Percentiles rank a stretch among this genome's conserved stretches.
These are phyloP conservation scores for Alternaria burnsii DNA, from an alignment of 2,329 filamentous ascomycete species.

Conservation along the genomic window DNA sequence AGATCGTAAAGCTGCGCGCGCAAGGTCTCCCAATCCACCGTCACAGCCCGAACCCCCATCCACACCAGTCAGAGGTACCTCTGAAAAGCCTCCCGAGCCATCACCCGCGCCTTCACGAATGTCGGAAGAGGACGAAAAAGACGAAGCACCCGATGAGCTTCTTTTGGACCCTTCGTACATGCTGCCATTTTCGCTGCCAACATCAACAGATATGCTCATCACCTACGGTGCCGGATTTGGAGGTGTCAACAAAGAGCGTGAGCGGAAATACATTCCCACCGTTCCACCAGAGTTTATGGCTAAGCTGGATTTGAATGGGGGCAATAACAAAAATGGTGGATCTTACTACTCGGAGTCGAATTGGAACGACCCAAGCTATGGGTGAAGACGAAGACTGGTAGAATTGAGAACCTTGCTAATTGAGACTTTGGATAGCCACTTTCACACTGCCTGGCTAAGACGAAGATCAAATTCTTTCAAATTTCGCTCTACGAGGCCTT, in stretches of 20 bases:
- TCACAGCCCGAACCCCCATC: conserved; percentile 49
- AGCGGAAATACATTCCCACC: conserved; percentile 94
- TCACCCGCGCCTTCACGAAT: conserved; percentile 45
- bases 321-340: conserved; percentile 43
- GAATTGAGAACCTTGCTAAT: conserved; percentile 13
- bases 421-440: conserved; percentile 6
- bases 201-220: conserved; percentile 96
- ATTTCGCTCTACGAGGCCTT: background rate
- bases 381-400: conserved; percentile 30
- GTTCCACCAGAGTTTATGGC: conserved; percentile 92
- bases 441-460: conserved; percentile 13
- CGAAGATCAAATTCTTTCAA: conserved; percentile 12
- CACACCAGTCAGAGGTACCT: conserved; percentile 41
- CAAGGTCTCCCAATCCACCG: conserved; percentile 44
- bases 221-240: conserved; percentile 95
- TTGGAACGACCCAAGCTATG: conserved; percentile 48
- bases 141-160: conserved; percentile 76
- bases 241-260: conserved; percentile 87
- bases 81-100: conserved; percentile 33
- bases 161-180: conserved; percentile 90
- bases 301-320: conserved; percentile 73
- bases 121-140: conserved; percentile 66
- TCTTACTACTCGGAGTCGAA: conserved; percentile 43
- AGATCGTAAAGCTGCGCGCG: conserved; percentile 52
- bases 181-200: conserved; percentile 93